Conservation (phyloP, 192 early-diverging fungal genomes). For the Kickxella alabastrina region DNA sequence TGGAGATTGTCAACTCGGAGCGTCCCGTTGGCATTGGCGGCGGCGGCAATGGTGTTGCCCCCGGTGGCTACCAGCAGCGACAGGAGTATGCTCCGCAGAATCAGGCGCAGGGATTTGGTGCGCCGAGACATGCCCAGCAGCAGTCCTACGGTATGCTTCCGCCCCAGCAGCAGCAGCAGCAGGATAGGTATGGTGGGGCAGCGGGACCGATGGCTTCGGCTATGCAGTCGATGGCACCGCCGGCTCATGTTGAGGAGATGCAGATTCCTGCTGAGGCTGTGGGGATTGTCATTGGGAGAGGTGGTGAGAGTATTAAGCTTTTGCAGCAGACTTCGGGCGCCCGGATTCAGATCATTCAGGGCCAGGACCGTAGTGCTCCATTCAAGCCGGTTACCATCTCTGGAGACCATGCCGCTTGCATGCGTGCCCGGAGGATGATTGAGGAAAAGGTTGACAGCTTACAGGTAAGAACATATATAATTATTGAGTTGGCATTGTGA, state of each 20-base stretch:
- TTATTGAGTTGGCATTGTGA: too few species aligned
- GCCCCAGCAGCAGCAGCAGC: too few species aligned
- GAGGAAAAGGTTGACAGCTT: constrained; percentile 41
- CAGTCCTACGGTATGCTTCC: too few species aligned
- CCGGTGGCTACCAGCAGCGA: background rate
- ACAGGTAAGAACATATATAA: constrained; percentile 28
- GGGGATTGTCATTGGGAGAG: constrained; percentile 41
- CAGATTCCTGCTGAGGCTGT: constrained; percentile 41
- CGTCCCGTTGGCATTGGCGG: too few species aligned
- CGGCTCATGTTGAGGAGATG: constrained; percentile 40
- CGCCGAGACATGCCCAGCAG: background rate
- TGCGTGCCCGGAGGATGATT: constrained; percentile 43
- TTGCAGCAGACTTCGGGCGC: constrained; percentile 39
- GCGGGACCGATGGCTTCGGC: too few species aligned
- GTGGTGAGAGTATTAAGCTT: constrained; percentile 48
- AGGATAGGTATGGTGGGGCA: background rate
- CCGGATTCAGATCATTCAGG: constrained; percentile 45
- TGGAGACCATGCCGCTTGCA: constrained; percentile 24
- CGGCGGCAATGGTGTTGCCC: background rate
- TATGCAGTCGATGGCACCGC: too few species aligned
- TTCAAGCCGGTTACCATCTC: constrained; percentile 31
- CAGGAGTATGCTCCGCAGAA: background rate
- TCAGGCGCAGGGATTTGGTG: constrained; percentile 1
- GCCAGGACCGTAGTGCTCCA: constrained; percentile 28
- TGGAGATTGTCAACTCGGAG: constrained; percentile 62